phyloP scores from a whole-genome alignment of 2,329 filamentous ascomycete species.

The Lanzia echinophila region DNA sequence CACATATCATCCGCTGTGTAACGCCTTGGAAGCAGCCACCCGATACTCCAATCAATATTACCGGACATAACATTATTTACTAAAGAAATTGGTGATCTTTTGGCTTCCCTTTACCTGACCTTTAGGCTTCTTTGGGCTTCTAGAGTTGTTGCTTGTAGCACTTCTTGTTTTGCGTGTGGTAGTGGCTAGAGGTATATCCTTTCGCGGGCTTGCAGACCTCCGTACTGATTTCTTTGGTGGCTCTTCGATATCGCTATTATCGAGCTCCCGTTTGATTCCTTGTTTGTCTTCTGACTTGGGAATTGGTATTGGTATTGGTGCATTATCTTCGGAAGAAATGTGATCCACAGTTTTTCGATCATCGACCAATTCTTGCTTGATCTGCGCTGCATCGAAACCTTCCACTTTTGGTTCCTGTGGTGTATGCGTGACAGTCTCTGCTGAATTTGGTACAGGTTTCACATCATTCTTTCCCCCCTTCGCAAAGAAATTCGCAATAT shows the following conservation, averaged over 20 bases:
- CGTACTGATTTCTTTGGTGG: constrained; percentile 23
- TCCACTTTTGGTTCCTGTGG: constrained; percentile 15
- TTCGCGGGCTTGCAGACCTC: constrained; percentile 16
- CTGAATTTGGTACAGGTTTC: constrained; percentile 7
- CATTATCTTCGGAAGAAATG: constrained; percentile 24
- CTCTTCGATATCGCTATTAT: constrained; percentile 21
- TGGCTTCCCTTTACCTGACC: constrained; percentile 25
- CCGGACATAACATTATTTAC: constrained; percentile 14
- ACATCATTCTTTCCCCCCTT: constrained; percentile 34
- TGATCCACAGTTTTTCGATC: constrained; percentile 24
- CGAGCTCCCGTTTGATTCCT: constrained; percentile 26
- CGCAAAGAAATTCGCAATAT: constrained; percentile 89
- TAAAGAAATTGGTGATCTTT: constrained; percentile 51
- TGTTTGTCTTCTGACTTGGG: constrained; percentile 19
- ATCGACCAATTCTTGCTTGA: constrained; percentile 19
- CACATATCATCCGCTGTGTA: no score
- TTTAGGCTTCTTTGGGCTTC: constrained; percentile 18
- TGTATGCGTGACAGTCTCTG: constrained; percentile 6
- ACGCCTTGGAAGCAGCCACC: not conserved
- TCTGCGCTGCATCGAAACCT: constrained; percentile 5
- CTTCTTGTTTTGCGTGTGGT: constrained; percentile 24
- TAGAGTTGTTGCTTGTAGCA: constrained; percentile 28
- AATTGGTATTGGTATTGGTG: constrained; percentile 16
- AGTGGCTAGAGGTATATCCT: constrained; percentile 13
- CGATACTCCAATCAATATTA: not conserved